Evolutionary conservation across 2,329 filamentous ascomycete genomes (phyloP).

Genomic region (Cladophialophora carrionii): DNA sequence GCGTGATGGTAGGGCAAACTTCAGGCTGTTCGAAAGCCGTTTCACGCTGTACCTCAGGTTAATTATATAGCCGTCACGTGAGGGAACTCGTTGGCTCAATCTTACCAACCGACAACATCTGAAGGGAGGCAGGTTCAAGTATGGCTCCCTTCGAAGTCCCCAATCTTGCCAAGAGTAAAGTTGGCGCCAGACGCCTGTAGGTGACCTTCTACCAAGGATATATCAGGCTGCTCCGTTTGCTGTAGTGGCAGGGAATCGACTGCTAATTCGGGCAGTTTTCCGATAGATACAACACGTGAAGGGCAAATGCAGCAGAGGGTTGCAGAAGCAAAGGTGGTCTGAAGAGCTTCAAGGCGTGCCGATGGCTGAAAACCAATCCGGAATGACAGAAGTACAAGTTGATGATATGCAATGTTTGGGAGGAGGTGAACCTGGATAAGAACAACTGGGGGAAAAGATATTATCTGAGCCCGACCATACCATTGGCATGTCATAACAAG

Average conservation of each 20-base stretch:
- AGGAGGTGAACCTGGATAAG: conserved; percentile 8
- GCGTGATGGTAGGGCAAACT: not conserved
- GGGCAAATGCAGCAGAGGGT: not conserved
- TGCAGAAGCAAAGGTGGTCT: not conserved
- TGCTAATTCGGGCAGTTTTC: not conserved
- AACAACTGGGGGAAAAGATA: conserved; percentile 22
- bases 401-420: conserved; percentile 19
- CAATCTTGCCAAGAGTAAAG: not conserved
- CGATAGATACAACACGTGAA: not conserved
- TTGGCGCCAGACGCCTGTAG: not conserved
- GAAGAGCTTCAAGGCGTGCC: not conserved
- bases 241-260: not conserved
- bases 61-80: conserved; percentile 21
- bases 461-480: conserved; percentile 26
- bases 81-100: conserved; percentile 6
- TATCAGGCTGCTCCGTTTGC: not conserved
- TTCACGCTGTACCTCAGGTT: conserved; percentile 10
- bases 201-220: not conserved
- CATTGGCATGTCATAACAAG: conserved; percentile 23
- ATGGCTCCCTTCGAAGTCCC: not conserved
- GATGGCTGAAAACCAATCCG: not conserved
- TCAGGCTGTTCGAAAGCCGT: not conserved
- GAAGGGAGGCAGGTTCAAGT: conserved; percentile 20
- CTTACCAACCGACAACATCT: conserved; percentile 25
- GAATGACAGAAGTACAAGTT: not conserved